Percentiles rank a stretch among this genome's conserved stretches.
These are phyloP conservation scores for Huntiella bhutanensis DNA, from an alignment of 2,329 filamentous ascomycete genomes.

Conservation along the genomic window DNA sequence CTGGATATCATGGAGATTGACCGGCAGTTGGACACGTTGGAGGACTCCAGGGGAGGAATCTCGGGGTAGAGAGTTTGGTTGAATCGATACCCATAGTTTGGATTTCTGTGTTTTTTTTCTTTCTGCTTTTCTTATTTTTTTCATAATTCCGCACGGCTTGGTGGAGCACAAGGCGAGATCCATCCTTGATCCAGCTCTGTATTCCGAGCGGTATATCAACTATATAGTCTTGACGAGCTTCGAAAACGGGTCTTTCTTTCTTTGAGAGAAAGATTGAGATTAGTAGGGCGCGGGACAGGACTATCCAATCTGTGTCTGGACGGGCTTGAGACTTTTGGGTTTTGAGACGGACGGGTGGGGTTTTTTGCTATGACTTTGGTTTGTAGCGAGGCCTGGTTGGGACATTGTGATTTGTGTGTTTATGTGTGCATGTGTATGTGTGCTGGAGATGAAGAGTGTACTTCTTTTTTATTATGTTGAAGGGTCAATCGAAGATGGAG, in stretches of 20 bases:
- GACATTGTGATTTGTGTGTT: too few relatives aligned
- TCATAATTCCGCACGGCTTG: conserved; percentile 42
- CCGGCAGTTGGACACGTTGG: conserved; percentile 36
- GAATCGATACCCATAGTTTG: conserved; percentile 1
- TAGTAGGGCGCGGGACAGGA: conserved; percentile 10
- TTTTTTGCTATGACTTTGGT: too few relatives aligned
- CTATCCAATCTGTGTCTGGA: too few relatives aligned
- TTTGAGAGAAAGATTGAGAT: conserved; percentile 11
- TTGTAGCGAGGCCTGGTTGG: too few relatives aligned
- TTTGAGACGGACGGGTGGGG: too few relatives aligned
- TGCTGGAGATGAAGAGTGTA: too few relatives aligned
- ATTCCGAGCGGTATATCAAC: conserved; percentile 53
- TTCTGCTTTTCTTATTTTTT: conserved; percentile 2
- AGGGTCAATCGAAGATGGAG: too few relatives aligned
- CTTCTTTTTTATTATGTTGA: too few relatives aligned
- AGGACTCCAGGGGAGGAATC: conserved; percentile 24
- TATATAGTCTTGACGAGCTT: conserved; percentile 10
- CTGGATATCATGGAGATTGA: conserved; percentile 49
- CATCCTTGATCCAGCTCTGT: conserved; percentile 51
- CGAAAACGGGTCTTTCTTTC: conserved; percentile 7
- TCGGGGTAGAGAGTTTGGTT: conserved; percentile 13
- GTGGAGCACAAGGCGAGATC: conserved; percentile 60
- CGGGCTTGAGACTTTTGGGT: too few relatives aligned
- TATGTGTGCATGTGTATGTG: too few relatives aligned
- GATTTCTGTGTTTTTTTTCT: conserved; percentile 1